Percentiles rank a stretch among this genome's conserved stretches.
phyloP scores from a whole-genome alignment of 108 stramenopile species.

The Nannochloropsis salina region DNA sequence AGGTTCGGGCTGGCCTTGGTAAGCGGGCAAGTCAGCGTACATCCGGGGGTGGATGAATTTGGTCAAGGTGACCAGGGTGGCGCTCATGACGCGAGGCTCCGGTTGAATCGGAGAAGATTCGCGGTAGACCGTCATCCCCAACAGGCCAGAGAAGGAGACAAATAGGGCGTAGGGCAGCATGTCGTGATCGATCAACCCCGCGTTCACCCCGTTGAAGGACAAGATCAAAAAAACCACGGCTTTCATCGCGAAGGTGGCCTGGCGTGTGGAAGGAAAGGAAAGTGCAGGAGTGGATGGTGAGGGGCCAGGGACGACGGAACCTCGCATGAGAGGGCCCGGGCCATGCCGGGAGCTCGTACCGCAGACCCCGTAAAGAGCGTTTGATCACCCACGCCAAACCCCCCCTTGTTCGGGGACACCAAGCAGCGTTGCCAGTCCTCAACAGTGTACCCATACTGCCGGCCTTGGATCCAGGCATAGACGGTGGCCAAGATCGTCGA shows the following conservation, averaged over 20 bases:
- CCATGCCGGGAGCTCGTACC: background rate
- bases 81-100: background rate
- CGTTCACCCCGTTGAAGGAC: background rate
- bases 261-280: background rate
- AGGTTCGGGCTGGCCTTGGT: background rate
- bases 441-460: background rate
- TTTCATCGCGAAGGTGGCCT: slow-evolving; percentile 7
- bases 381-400: background rate
- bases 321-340: background rate
- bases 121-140: slow-evolving; percentile 1
- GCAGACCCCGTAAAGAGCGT: slow-evolving; percentile 16
- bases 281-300: background rate
- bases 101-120: background rate
- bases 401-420: background rate
- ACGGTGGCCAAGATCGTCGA: background rate
- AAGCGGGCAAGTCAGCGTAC: background rate
- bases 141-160: background rate
- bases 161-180: slow-evolving; percentile 4
- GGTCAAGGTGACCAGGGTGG: background rate
- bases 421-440: slow-evolving; percentile 7
- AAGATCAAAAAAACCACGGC: background rate
- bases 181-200: slow-evolving; percentile 1
- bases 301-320: background rate
- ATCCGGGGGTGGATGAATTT: background rate
- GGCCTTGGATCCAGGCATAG: background rate